These are phyloP conservation scores for Colletotrichum sp. DNA, from an alignment of 2,329 filamentous ascomycete genomes.

Conservation along the genomic window DNA sequence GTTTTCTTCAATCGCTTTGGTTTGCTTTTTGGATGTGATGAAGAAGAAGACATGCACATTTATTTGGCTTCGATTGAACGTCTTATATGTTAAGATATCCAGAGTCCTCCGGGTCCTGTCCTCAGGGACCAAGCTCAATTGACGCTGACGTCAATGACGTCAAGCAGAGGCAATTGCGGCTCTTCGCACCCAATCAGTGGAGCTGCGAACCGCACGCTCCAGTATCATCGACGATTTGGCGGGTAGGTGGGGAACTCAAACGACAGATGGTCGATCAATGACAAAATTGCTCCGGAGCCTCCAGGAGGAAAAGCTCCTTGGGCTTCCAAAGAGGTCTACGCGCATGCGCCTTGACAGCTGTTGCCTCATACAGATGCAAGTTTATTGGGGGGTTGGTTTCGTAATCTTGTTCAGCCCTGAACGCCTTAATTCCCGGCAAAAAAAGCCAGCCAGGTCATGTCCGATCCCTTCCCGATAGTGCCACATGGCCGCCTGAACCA, in stretches of 20 bases:
- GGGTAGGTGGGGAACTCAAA: conserved; percentile 14
- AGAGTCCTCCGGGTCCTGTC: background rate
- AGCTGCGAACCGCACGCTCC: background rate
- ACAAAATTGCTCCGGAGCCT: conserved; percentile 3
- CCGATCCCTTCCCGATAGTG: conserved; percentile 3
- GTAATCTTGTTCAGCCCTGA: conserved; percentile 12
- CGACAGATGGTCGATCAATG: conserved; percentile 6
- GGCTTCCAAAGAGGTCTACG: background rate
- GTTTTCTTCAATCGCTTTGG: background rate
- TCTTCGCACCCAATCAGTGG: conserved; percentile 12
- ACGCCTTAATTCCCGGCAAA: conserved; percentile 13
- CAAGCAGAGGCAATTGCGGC: conserved; percentile 21
- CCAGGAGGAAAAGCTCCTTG: conserved; percentile 4
- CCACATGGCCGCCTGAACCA: background rate
- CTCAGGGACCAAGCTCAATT: background rate
- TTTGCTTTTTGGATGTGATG: background rate
- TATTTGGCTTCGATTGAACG: background rate
- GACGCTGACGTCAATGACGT: conserved; percentile 25
- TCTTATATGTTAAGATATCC: background rate
- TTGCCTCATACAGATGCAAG: background rate
- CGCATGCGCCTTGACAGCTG: background rate
- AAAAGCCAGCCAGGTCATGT: background rate
- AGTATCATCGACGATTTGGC: conserved; percentile 10
- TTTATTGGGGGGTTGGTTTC: background rate
- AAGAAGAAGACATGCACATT: too few relatives aligned